Percentiles rank a stretch among this genome's conserved stretches.
These are phyloP conservation scores for Suhomyces faveliae DNA, from an alignment of 805 yeast genomes.

Conservation along the genomic window DNA sequence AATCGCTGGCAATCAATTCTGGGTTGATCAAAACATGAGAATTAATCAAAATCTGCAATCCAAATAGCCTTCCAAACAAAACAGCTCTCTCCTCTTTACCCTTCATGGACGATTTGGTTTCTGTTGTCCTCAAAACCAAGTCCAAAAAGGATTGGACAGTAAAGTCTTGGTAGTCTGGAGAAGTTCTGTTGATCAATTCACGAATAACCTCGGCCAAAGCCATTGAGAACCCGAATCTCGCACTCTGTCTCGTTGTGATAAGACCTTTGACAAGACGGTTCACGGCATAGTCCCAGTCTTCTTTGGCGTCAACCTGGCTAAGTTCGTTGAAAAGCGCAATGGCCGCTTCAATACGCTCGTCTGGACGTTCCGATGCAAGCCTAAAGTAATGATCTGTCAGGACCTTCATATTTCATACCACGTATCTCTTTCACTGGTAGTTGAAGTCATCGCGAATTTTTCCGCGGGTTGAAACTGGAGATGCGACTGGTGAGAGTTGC, in stretches of 20 bases:
- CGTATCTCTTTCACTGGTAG: not conserved
- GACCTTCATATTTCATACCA: conserved; percentile 41
- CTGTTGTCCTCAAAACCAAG: conserved; percentile 39
- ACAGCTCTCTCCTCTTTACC: conserved; percentile 83
- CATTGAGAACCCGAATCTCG: conserved; percentile 85
- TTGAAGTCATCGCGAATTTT: conserved; percentile 10
- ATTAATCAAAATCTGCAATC: conserved; percentile 69
- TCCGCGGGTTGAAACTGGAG: not conserved
- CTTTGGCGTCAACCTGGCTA: conserved; percentile 33
- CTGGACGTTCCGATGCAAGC: conserved; percentile 72
- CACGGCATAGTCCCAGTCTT: conserved; percentile 81
- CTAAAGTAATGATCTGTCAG: conserved; percentile 75
- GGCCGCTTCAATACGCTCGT: conserved; percentile 73
- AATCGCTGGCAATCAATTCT: conserved; percentile 9
- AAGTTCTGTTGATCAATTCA: conserved; percentile 26
- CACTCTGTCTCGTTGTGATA: conserved; percentile 76
- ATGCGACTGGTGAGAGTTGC: not conserved
- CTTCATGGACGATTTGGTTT: conserved; percentile 43
- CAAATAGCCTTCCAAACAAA: conserved; percentile 82
- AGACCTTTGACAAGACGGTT: conserved; percentile 78
- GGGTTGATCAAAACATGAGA: conserved; percentile 30
- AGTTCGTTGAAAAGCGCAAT: conserved; percentile 63
- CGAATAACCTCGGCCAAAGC: conserved; percentile 70
- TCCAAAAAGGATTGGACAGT: conserved; percentile 34
- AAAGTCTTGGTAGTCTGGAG: conserved; percentile 26